A percentile compares a stretch with the other conserved stretches of the same genome.
phyloP scores from a whole-genome alignment of 163 green algal genomes.

The Chlorella variabilis region DNA sequence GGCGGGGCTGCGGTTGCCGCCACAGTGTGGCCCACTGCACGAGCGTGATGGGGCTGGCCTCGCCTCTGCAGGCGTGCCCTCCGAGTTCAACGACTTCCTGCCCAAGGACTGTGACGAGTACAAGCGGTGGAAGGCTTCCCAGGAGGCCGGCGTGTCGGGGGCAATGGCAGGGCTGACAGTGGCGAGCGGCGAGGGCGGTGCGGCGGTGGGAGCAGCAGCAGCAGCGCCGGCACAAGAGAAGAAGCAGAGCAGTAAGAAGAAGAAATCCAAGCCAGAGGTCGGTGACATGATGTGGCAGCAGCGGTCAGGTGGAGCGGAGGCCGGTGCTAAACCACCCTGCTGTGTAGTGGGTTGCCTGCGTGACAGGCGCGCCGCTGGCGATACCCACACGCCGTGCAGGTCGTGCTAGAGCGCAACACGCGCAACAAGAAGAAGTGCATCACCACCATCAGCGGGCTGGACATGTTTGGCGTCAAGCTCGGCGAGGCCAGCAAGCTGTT shows the following conservation, averaged over 20 bases:
- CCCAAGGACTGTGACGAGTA: constrained; percentile 88
- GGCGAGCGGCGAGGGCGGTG: constrained; percentile 14
- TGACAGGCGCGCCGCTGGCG: too few species aligned
- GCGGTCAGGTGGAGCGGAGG: too few species aligned
- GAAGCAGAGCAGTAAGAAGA: constrained; percentile 57
- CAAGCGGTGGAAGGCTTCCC: constrained; percentile 80
- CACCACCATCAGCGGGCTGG: constrained; percentile 93
- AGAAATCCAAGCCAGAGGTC: constrained; percentile 66
- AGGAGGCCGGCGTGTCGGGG: constrained; percentile 22
- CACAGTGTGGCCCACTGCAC: too few species aligned
- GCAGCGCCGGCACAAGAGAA: constrained; percentile 33
- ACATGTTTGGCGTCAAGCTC: constrained; percentile 95
- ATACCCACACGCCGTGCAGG: too few species aligned
- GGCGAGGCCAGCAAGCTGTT: constrained; percentile 89
- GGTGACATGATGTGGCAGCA: background rate
- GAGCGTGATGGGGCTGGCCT: too few species aligned
- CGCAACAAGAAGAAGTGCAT: constrained; percentile 97
- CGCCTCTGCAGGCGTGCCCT: constrained; percentile 64
- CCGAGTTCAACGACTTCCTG: constrained; percentile 91
- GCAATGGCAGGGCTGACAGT: constrained; percentile 33
- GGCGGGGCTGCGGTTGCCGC: too few species aligned
- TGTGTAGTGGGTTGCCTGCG: too few species aligned
- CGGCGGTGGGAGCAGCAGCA: constrained; percentile 16
- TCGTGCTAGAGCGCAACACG: constrained; percentile 88
- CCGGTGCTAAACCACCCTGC: too few species aligned